Evolutionary conservation across 495 filamentous ascomycete genomes (phyloP).

Genomic region (Hypomontagnella submonticulosa): DNA sequence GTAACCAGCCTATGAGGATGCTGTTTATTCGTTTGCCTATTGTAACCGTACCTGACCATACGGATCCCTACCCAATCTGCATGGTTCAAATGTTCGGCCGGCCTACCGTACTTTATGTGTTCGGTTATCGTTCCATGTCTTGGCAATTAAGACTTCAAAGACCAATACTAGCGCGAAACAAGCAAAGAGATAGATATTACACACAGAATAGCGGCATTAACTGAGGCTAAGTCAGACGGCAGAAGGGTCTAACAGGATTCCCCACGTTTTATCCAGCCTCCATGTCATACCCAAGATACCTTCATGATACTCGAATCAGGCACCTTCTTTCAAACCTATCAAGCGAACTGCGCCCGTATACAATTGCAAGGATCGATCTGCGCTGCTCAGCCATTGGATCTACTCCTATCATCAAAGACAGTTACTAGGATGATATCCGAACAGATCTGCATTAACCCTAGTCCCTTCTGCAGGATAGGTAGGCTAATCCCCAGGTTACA

Average conservation of each 20-base stretch:
- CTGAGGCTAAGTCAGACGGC: conserved; percentile 17
- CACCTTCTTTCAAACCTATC: not conserved
- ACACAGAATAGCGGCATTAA: not conserved
- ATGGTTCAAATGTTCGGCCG: too few species aligned
- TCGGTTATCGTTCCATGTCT: not conserved
- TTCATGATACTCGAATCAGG: not conserved
- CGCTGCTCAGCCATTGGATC: conserved; percentile 17
- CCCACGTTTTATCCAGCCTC: conserved; percentile 12
- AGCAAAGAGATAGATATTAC: conserved; percentile 8
- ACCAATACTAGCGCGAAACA: not conserved
- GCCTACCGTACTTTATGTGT: too few species aligned
- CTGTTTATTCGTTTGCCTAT: conserved; percentile 29
- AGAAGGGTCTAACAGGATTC: conserved; percentile 13
- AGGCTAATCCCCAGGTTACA: conserved; percentile 10
- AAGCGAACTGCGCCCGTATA: not conserved
- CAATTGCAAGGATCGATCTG: conserved; percentile 18
- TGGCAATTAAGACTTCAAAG: not conserved
- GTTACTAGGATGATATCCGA: conserved; percentile 4
- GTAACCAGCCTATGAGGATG: conserved; percentile 21
- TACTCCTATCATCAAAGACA: conserved; percentile 9
- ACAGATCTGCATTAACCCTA: conserved; percentile 10
- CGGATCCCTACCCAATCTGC: too few species aligned
- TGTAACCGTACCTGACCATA: conserved; percentile 6
- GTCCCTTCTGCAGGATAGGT: conserved; percentile 5
- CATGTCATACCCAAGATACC: conserved; percentile 5